Conservation (phyloP, 169 alveolate species). For the Eimeria acervulina region DNA sequence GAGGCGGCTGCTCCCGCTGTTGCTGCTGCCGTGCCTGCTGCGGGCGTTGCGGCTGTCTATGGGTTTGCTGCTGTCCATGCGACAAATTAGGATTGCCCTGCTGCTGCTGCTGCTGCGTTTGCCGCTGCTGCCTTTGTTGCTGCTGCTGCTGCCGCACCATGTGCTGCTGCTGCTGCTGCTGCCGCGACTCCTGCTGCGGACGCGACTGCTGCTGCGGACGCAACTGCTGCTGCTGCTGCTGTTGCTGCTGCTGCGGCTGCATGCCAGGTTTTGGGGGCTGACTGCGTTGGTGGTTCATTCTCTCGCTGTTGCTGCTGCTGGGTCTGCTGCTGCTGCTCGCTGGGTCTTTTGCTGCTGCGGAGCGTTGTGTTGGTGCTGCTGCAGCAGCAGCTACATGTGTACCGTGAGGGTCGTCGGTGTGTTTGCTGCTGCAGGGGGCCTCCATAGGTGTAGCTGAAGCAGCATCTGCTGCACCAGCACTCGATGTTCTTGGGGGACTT, state of each 20-base stretch:
- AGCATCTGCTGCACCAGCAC: neutral
- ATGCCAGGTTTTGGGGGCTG: neutral
- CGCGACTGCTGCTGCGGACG: conserved; percentile 14
- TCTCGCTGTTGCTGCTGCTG: conserved; percentile 47
- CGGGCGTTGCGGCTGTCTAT: neutral
- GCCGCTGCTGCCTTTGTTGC: conserved; percentile 25
- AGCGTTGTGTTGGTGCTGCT: neutral
- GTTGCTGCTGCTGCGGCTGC: no score
- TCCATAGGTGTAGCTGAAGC: neutral
- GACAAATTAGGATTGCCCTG: neutral
- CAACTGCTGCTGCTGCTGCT: neutral
- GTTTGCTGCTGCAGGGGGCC: neutral
- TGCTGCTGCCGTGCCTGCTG: conserved; percentile 48
- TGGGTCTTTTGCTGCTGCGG: neutral
- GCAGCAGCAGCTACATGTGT: neutral
- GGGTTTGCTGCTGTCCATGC: neutral
- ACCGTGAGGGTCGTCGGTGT: neutral
- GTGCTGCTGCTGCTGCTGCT: conserved; percentile 16
- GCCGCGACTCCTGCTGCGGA: neutral
- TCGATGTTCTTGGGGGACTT: no score
- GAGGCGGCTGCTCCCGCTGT: conserved; percentile 34
- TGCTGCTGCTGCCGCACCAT: neutral
- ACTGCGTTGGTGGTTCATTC: neutral
- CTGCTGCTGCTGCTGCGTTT: conserved; percentile 22
- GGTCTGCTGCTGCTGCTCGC: neutral